Conservation (phyloP, 441 rosid species). For the Manihot esculenta region DNA sequence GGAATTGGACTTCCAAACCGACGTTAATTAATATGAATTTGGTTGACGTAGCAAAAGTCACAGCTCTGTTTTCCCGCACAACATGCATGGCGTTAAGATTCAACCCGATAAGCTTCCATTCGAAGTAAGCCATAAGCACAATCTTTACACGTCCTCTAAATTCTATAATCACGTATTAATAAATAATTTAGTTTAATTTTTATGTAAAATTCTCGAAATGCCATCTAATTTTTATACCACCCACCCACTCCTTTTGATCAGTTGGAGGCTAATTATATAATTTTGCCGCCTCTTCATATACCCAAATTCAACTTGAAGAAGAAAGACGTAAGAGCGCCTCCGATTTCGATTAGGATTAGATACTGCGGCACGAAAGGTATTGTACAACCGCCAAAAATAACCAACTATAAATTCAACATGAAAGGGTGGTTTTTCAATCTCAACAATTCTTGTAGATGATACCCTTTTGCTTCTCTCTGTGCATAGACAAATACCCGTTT, state of each 20-base stretch:
- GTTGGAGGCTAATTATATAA: background rate
- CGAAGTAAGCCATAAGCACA: background rate
- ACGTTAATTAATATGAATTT: background rate
- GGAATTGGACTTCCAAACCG: background rate
- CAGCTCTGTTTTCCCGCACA: background rate
- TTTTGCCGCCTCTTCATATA: background rate
- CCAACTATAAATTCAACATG: too few species aligned
- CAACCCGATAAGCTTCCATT: background rate
- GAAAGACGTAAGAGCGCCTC: background rate
- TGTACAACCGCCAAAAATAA: slow-evolving; percentile 1
- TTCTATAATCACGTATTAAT: too few species aligned
- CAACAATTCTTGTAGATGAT: background rate
- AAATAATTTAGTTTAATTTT: background rate
- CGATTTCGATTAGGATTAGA: slow-evolving; percentile 7
- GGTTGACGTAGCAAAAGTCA: too few species aligned
- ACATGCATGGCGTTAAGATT: background rate
- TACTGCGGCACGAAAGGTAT: slow-evolving; percentile 11
- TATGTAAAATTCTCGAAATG: background rate
- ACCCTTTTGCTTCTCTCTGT: too few species aligned
- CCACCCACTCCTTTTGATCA: background rate
- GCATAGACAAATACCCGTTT: background rate
- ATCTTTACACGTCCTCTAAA: background rate
- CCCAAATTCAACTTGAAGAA: background rate
- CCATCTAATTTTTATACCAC: background rate
- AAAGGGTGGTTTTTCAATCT: background rate